Percentiles rank a stretch among this genome's conserved stretches.
Conservation (phyloP, 441 rosid species). For the Erysimum pusillum region DNA sequence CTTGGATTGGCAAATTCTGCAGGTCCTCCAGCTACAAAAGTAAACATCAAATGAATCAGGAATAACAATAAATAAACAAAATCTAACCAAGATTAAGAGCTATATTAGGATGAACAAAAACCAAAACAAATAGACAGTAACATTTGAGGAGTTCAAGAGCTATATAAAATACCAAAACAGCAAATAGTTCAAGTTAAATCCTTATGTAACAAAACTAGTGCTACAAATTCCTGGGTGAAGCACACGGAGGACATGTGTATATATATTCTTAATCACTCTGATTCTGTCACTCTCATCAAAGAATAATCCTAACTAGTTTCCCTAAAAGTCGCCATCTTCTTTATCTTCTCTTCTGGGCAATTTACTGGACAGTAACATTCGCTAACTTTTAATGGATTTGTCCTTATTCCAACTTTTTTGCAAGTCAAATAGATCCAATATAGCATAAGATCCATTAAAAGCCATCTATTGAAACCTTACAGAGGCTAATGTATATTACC, state of each 20-base stretch:
- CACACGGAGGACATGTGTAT: background rate
- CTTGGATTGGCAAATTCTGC: constrained; percentile 70
- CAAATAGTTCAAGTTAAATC: constrained; percentile 26
- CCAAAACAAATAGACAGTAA: too few species aligned
- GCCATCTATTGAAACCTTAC: constrained; percentile 19
- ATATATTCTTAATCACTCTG: constrained; percentile 12
- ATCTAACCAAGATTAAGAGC: background rate
- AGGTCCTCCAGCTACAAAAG: constrained; percentile 36
- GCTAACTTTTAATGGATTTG: constrained; percentile 34
- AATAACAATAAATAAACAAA: background rate
- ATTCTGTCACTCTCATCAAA: background rate
- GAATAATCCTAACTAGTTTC: background rate
- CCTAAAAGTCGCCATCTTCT: background rate
- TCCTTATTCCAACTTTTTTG: constrained; percentile 29
- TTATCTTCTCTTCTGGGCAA: constrained; percentile 2
- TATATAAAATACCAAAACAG: constrained; percentile 22
- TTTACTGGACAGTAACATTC: constrained; percentile 32
- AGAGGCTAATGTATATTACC: constrained; percentile 39
- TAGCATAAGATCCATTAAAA: constrained; percentile 29
- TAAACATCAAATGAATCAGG: constrained; percentile 12
- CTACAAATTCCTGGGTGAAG: background rate
- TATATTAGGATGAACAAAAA: background rate
- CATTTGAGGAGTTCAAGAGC: too few species aligned
- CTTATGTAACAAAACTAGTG: background rate
- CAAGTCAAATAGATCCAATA: constrained; percentile 40